These are phyloP conservation scores for Agaricus sinodeliciosus DNA, from an alignment of 768 basidiomycete species.

Conservation along the genomic window DNA sequence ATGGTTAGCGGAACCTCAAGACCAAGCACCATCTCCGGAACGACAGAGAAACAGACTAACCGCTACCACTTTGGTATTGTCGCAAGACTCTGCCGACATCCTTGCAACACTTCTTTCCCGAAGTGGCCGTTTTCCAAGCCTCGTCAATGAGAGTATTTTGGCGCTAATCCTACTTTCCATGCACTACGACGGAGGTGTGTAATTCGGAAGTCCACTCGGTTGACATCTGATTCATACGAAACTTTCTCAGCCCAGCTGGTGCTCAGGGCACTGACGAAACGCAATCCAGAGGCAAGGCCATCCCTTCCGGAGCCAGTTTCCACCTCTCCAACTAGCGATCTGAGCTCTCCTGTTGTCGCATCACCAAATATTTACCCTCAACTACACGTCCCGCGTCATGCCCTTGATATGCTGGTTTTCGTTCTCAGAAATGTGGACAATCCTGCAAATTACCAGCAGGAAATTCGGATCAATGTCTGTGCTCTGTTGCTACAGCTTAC, in stretches of 20 bases:
- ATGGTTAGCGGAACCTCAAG: slow-evolving; percentile 29
- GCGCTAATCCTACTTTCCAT: slow-evolving; percentile 74
- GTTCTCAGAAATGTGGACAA: slow-evolving; percentile 55
- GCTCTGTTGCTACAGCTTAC: slow-evolving; percentile 62
- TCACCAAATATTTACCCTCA: slow-evolving; percentile 34
- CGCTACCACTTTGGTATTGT: slow-evolving; percentile 47
- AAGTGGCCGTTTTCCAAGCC: slow-evolving; percentile 73
- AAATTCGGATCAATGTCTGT: slow-evolving; percentile 74
- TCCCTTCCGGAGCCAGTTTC: slow-evolving; percentile 24
- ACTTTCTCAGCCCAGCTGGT: slow-evolving; percentile 48
- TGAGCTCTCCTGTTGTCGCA: slow-evolving; percentile 40
- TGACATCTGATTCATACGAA: not conserved
- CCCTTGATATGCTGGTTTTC: slow-evolving; percentile 61
- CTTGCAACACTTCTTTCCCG: slow-evolving; percentile 68
- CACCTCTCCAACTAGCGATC: slow-evolving; percentile 36
- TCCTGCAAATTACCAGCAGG: slow-evolving; percentile 55
- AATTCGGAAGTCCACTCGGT: not conserved
- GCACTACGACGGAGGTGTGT: slow-evolving; percentile 57
- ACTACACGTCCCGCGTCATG: slow-evolving; percentile 41
- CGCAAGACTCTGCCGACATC: slow-evolving; percentile 47
- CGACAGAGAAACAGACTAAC: slow-evolving; percentile 44
- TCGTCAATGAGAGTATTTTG: slow-evolving; percentile 87
- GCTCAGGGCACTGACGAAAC: slow-evolving; percentile 48
- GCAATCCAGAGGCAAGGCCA: slow-evolving; percentile 14
- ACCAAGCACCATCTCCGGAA: slow-evolving; percentile 20